These are phyloP conservation scores for Tolypocladium sp. DNA, from an alignment of 2,329 filamentous ascomycete genomes.

Conservation along the genomic window DNA sequence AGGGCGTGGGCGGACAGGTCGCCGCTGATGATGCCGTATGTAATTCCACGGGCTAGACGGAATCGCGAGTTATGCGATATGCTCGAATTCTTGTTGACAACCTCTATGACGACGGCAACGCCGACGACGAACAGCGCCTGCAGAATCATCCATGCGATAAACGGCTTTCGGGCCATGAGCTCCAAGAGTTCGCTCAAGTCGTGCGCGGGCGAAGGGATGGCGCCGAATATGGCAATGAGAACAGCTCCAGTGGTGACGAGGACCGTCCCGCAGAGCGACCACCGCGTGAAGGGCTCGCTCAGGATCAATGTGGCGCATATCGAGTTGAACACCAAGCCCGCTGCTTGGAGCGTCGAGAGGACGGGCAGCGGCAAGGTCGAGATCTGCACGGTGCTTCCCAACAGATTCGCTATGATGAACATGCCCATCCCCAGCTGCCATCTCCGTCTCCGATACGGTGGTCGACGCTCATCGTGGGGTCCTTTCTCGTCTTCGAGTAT, in stretches of 20 bases:
- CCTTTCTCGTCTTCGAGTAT: conserved; percentile 94
- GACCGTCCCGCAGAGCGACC: conserved; percentile 83
- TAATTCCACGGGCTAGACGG: conserved; percentile 70
- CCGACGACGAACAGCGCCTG: conserved; percentile 65
- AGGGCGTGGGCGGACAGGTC: conserved; percentile 90
- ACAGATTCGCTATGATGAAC: conserved; percentile 89
- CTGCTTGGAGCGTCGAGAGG: conserved; percentile 88
- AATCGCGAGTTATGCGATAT: conserved; percentile 55
- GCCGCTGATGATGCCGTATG: conserved; percentile 83
- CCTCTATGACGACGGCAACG: conserved; percentile 55
- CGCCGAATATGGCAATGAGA: conserved; percentile 87
- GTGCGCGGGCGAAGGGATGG: conserved; percentile 87
- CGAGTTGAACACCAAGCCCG: conserved; percentile 95
- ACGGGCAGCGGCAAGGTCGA: conserved; percentile 91
- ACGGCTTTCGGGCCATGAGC: conserved; percentile 64
- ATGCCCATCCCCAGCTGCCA: conserved; percentile 98
- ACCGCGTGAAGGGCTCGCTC: conserved; percentile 85
- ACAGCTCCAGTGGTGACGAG: conserved; percentile 84
- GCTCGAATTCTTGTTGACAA: conserved; percentile 40
- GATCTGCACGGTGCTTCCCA: conserved; percentile 95
- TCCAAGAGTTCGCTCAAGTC: conserved; percentile 71
- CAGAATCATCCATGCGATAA: conserved; percentile 81
- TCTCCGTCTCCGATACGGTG: conserved; percentile 79
- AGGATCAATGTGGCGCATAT: conserved; percentile 92
- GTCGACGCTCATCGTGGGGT: conserved; percentile 66